Evolutionary conservation across 1,284 basidiomycete species (phyloP).

Genomic region (Rhodofomes roseus): DNA sequence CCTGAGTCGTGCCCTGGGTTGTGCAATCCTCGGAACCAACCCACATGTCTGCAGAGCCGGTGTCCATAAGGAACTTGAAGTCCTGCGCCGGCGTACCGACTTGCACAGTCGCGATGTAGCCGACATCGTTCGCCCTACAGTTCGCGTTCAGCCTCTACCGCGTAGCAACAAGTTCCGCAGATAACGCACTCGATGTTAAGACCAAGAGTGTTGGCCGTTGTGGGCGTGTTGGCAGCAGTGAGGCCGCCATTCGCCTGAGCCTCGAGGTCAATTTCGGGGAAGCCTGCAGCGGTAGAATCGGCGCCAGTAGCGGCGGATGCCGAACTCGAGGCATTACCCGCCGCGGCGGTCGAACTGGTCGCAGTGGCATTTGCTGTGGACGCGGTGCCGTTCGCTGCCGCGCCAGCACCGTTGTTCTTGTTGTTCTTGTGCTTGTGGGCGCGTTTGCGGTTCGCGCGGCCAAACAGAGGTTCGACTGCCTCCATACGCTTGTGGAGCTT

Average conservation of each 20-base stretch:
- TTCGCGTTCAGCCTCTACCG: constrained; percentile 12
- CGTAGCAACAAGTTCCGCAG: not conserved
- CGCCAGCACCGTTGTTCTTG: constrained; percentile 19
- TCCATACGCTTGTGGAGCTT: constrained; percentile 54
- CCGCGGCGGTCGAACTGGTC: not conserved
- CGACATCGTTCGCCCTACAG: constrained; percentile 39
- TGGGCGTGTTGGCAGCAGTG: constrained; percentile 49
- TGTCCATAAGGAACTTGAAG: constrained; percentile 81
- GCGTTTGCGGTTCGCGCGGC: constrained; percentile 29
- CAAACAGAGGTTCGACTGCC: constrained; percentile 17
- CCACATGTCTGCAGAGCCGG: constrained; percentile 86
- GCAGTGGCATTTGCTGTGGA: constrained; percentile 2
- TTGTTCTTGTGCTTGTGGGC: constrained; percentile 11
- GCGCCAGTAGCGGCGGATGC: constrained; percentile 4
- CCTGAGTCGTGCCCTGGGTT: constrained; percentile 37
- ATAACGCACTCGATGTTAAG: constrained; percentile 61
- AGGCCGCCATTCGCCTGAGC: constrained; percentile 40
- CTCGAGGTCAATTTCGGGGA: constrained; percentile 28
- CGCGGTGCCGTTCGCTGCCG: constrained; percentile 4
- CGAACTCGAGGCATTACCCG: not conserved
- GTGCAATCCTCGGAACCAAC: constrained; percentile 59
- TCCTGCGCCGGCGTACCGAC: constrained; percentile 74
- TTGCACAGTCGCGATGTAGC: constrained; percentile 70
- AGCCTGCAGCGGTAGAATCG: constrained; percentile 8
- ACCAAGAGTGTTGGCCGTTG: constrained; percentile 58